Base-by-base conservation (phyloP, 805 yeast species). In the Kodamaea neixiangensis region DNA sequence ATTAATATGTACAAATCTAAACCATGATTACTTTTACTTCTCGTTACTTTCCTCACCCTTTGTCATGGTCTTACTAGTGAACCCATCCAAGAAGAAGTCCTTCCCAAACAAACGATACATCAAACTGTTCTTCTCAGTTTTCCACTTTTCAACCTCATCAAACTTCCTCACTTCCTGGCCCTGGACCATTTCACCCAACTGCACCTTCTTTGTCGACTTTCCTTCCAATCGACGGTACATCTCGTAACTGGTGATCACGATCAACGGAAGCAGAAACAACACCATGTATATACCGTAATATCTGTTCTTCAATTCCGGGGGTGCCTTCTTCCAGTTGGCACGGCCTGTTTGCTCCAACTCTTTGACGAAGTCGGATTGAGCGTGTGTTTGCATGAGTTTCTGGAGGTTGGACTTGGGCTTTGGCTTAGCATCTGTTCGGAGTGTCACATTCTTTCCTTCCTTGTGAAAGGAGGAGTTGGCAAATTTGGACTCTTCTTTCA, bases 291-390 rank as follows among this genome's bases (percentile, higher is more conserved):
- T 61, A 7, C 77, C 78, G 31, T 65, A 61, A 56, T 72, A 73
- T 37, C 75, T 53, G 10, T 58, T 62, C 52, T 63, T 69, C 17
- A 74, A 61, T 40, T 66, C 76, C 46, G 58, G 56, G 2, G 77
- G 76, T 0, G 78, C 78, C 54, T 67, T 71, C 47, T 72, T 72
- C 79, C 79, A 74, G 58, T 73, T 65, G 4, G 75, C 73, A 49
- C 60, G 58, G 7, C 78, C 79, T 0, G 77, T 72, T 42, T 69
- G 69, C 5, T 65, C 68, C 51, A 73, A 59, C 47, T 68, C 73
- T 40, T 62, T 57, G 31, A 71, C 62, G 52, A 73, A 74, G 41
- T 71, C 74, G 9, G 67, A 60, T 21, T 62, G 58, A 10, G 58
- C 57, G 17, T 61, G 54, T 35, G 53, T 55, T n/a, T 56, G 58